These are phyloP conservation scores for Myxozyma vanderwaltii DNA, from an alignment of 805 yeast species.

Conservation along the genomic window DNA sequence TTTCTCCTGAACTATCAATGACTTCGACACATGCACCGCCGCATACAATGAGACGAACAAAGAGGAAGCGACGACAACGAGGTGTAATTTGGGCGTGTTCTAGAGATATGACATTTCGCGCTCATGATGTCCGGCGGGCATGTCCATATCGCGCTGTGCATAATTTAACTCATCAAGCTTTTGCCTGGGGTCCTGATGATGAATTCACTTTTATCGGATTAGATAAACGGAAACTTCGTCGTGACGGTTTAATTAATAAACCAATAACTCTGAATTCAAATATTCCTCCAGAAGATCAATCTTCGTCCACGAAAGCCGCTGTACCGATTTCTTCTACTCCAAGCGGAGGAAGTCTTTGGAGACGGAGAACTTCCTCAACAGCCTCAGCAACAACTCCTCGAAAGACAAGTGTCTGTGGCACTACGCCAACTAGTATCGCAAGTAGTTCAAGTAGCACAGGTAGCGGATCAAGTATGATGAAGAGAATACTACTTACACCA, in stretches of 20 bases:
- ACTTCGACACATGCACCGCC: not conserved
- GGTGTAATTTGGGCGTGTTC: conserved; percentile 52
- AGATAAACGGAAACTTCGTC: conserved; percentile 15
- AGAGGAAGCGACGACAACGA: conserved; percentile 2
- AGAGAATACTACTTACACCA: conserved; percentile 12
- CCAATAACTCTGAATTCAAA: not conserved
- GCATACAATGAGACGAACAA: not conserved
- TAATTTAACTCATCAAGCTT: conserved; percentile 53
- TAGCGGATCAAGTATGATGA: conserved; percentile 10
- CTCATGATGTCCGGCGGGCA: conserved; percentile 48
- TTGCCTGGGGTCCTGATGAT: conserved; percentile 61
- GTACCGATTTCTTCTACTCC: not conserved
- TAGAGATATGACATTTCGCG: conserved; percentile 53
- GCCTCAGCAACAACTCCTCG: not conserved
- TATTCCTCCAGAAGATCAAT: not conserved
- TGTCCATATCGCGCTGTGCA: conserved; percentile 51
- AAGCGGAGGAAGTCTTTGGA: not conserved
- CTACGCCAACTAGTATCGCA: conserved; percentile 1
- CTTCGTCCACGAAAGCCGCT: not conserved
- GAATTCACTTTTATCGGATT: conserved; percentile 49
- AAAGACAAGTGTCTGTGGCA: not conserved
- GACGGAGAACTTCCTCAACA: not conserved
- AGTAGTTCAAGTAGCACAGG: conserved; percentile 6
- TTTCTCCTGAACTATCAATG: not conserved
- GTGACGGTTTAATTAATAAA: conserved; percentile 18